A percentile compares a stretch with the other conserved stretches of the same genome.
Conservation (phyloP, 2,329 filamentous ascomycete species). For the Colletotrichum lindemuthianum region DNA sequence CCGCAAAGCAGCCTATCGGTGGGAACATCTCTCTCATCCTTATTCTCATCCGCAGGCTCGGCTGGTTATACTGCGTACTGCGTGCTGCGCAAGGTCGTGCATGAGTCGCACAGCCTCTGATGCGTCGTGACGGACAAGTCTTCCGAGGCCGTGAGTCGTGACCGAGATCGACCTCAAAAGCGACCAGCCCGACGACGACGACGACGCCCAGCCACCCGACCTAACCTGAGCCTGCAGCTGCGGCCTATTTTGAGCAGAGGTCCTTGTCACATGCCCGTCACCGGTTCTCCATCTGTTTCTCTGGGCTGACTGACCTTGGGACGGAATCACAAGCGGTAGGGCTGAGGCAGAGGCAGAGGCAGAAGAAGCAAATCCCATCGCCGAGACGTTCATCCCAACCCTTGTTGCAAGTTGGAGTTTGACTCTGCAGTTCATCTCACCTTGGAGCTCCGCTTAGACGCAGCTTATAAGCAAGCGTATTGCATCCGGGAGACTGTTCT, state of each 20-base stretch:
- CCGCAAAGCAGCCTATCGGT: no score
- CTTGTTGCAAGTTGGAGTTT: background rate
- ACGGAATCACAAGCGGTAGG: constrained; percentile 1
- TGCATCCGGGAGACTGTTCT: background rate
- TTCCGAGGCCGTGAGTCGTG: no score
- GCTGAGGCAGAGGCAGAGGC: constrained; percentile 29
- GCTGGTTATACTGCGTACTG: no score
- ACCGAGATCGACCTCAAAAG: background rate
- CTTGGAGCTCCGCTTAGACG: background rate
- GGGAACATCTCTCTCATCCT: no score
- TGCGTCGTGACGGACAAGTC: no score
- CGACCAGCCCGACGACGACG: background rate
- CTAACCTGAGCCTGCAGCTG: background rate
- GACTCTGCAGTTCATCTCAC: no score
- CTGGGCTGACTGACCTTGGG: no score
- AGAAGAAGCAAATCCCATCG: constrained; percentile 15
- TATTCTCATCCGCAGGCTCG: no score
- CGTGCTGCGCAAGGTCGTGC: no score
- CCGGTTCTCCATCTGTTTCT: background rate
- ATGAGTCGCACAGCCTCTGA: constrained; percentile 17
- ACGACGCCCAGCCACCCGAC: background rate
- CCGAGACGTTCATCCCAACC: background rate
- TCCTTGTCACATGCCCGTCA: constrained; percentile 2
- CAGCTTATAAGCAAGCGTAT: constrained; percentile 25
- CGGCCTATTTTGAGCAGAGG: constrained; percentile 20